phyloP scores from a whole-genome alignment of 2,329 filamentous ascomycete species.

The Akanthomyces muscarius region DNA sequence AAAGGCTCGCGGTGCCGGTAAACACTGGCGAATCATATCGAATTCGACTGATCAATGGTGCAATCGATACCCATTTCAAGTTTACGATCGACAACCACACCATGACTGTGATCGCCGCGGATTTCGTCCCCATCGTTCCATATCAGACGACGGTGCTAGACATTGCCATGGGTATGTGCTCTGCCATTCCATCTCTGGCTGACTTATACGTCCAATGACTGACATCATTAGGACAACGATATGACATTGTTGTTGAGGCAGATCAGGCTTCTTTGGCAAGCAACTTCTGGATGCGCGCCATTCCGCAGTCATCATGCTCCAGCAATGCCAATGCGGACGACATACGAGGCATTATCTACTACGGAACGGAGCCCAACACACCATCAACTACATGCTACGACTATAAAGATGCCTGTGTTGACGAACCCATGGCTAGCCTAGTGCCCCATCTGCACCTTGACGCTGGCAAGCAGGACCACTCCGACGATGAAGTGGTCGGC shows the following conservation, averaged over 20 bases:
- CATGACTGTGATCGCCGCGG: slow-evolving; percentile 54
- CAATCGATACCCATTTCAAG: slow-evolving; percentile 41
- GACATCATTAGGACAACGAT: background rate
- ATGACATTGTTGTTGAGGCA: background rate
- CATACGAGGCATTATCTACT: slow-evolving; percentile 27
- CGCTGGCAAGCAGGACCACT: background rate
- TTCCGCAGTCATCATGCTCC: slow-evolving; percentile 39
- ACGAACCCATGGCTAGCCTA: background rate
- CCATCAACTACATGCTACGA: background rate
- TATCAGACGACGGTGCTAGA: slow-evolving; percentile 46
- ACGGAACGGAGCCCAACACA: background rate
- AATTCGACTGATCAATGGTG: slow-evolving; percentile 45
- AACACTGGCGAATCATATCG: slow-evolving; percentile 41
- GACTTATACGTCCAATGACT: background rate
- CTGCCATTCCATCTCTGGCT: background rate
- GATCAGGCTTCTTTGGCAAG: background rate
- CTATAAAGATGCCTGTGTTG: background rate
- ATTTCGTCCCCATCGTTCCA: slow-evolving; percentile 54
- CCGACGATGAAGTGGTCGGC: background rate
- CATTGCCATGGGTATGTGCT: slow-evolving; percentile 42
- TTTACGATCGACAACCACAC: slow-evolving; percentile 55
- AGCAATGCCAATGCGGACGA: slow-evolving; percentile 37
- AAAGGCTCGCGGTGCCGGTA: slow-evolving; percentile 36
- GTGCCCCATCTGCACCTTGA: background rate
- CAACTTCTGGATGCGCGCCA: slow-evolving; percentile 48